phyloP scores from a whole-genome alignment of 2,329 filamentous ascomycete genomes.

The Colletotrichum sp. region DNA sequence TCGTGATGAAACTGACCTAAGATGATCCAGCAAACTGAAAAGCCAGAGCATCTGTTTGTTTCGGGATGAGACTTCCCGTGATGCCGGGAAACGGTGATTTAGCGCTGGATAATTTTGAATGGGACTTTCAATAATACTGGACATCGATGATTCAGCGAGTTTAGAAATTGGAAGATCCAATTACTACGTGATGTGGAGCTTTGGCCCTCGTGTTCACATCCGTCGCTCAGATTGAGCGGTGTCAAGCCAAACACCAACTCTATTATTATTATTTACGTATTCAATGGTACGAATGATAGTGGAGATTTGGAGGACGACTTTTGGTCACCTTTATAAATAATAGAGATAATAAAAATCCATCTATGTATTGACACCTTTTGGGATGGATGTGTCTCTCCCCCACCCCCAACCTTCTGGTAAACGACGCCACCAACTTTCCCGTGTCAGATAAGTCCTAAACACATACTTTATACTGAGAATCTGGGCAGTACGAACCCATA shows the following conservation, averaged over 20 bases:
- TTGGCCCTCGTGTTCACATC: no score
- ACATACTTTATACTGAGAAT: neutral
- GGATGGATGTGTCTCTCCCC: neutral
- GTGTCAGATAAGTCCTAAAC: no score
- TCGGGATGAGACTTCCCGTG: neutral
- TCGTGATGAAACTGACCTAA: neutral
- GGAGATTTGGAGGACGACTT: no score
- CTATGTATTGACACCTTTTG: neutral
- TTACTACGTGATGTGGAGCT: neutral
- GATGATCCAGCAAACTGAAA: neutral
- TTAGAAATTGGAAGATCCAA: neutral
- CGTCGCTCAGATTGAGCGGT: no score
- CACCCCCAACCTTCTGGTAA: neutral
- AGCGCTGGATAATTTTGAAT: neutral
- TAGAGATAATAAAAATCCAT: no score
- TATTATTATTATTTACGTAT: no score
- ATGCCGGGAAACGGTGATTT: neutral
- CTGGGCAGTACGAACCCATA: no score
- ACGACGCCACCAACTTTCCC: no score
- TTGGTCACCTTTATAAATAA: no score
- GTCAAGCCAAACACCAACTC: no score
- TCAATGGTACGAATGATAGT: no score
- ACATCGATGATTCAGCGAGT: neutral
- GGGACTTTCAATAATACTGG: accelerated
- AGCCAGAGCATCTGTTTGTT: neutral